Evolutionary conservation across 2,329 filamentous ascomycete species (phyloP), one percentile per base, ranked within the genome.

Genomic region (Microdochium trichocladiopsis): DNA sequence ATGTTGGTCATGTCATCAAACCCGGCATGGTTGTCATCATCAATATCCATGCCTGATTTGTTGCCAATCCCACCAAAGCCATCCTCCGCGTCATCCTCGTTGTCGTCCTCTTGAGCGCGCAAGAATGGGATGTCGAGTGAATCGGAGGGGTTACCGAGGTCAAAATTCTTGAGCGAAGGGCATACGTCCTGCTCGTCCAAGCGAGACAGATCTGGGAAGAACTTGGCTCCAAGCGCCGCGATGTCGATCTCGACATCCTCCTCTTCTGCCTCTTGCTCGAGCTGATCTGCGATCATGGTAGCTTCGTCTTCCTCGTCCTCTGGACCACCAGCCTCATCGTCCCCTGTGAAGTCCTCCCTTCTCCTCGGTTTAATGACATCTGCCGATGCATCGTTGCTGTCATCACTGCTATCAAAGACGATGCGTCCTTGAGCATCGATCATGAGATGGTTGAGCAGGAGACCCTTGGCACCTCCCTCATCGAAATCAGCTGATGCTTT

Each of bases 401-500:
- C 94, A 66, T 99, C 93, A 64, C 92, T 97, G 73, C 93, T 97
- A 71, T 99, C 94, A 65, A 99, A 99, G 4, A 99, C 92, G 56
- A 99, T 99, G 33, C 93, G 83, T 43, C 94, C 94, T 57, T 90
- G 84, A 2, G 83, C 82, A 68, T 99, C 94, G 58, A 99, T 96
- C 64, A 93, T 90, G n/a, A 99, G 77, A 69, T 99, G 93, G 64
- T 99, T 99, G 28, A 99, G 79, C 21, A 99, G 77, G 43, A 99
- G 77, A 21, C 94, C 94, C 70, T 97, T 99, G 52, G 94, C 94
- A 52, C 94, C 94, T 21, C 94, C 94, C 72, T 99, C 94, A 65
- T 99, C 94, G 59, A 99, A 99, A 72, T 99, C 94, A 45, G 94
- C 94, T 5, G 93, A 95, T 1, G 93, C 93, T 66, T 99, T 99